Conservation (phyloP, 2,329 filamentous ascomycete species). For the Fusarium pseudoanthophilum region DNA sequence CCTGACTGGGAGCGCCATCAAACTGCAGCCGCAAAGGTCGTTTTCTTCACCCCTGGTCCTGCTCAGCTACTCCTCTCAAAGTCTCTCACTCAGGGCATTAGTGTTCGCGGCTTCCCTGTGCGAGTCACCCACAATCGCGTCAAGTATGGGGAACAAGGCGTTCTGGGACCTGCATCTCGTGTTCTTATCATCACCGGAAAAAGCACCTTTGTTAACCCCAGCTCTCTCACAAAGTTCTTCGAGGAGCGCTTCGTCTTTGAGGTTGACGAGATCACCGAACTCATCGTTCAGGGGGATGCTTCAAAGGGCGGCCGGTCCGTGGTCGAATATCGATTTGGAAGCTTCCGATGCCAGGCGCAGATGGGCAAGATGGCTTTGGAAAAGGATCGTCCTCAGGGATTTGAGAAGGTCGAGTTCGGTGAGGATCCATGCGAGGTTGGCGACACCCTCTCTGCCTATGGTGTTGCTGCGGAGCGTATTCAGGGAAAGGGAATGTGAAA, state of each 20-base stretch:
- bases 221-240: slow-evolving; percentile 55
- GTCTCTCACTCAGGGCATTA: slow-evolving; percentile 47
- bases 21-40: slow-evolving; percentile 59
- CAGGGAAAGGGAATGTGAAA: slow-evolving; percentile 47
- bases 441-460: slow-evolving; percentile 47
- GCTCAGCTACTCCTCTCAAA: slow-evolving; percentile 49
- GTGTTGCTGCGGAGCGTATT: slow-evolving; percentile 48
- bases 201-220: slow-evolving; percentile 55
- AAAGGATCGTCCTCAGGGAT: slow-evolving; percentile 48
- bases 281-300: slow-evolving; percentile 41
- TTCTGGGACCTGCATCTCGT: slow-evolving; percentile 52
- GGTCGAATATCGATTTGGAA: slow-evolving; percentile 65
- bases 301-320: slow-evolving; percentile 45
- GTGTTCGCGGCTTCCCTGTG: slow-evolving; percentile 51
- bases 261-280: slow-evolving; percentile 54
- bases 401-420: slow-evolving; percentile 54
- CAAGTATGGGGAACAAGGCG: slow-evolving; percentile 50
- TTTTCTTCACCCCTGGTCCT: slow-evolving; percentile 57
- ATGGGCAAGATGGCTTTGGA: slow-evolving; percentile 56
- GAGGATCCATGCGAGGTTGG: slow-evolving; percentile 53
- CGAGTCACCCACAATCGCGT: slow-evolving; percentile 61
- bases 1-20: slow-evolving; percentile 53
- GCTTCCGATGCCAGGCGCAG: slow-evolving; percentile 65
- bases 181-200: slow-evolving; percentile 63
- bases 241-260: slow-evolving; percentile 57